Conservation (phyloP, 352 stramenopile species). For the Globisporangium nagaii region DNA sequence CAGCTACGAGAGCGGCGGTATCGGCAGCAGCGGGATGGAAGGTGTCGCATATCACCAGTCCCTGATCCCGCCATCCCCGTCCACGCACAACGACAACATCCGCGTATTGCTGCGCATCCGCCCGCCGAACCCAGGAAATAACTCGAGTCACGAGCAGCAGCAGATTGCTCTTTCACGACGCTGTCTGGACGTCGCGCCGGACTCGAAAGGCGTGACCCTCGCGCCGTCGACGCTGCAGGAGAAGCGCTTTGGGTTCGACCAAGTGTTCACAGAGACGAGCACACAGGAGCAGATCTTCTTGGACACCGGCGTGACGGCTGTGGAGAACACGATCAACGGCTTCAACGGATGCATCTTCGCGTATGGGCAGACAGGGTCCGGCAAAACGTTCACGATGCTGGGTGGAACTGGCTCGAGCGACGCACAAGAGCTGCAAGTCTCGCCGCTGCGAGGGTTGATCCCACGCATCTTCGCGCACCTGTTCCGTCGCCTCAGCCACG, state of each 20-base stretch:
- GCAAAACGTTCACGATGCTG: slow-evolving; percentile 89
- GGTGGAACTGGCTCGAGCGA: slow-evolving; percentile 29
- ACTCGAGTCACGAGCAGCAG: slow-evolving; percentile 15
- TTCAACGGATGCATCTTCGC: slow-evolving; percentile 90
- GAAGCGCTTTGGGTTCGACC: slow-evolving; percentile 84
- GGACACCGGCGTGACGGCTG: slow-evolving; percentile 58
- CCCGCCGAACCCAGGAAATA: slow-evolving; percentile 19
- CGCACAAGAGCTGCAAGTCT: slow-evolving; percentile 37
- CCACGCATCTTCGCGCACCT: slow-evolving; percentile 82
- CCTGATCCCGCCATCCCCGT: slow-evolving; percentile 4
- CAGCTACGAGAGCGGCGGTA: not conserved
- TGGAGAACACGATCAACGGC: slow-evolving; percentile 78
- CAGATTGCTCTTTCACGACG: slow-evolving; percentile 15
- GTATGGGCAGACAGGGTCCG: slow-evolving; percentile 85
- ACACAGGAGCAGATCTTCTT: slow-evolving; percentile 81
- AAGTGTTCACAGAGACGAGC: slow-evolving; percentile 62
- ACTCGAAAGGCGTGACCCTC: slow-evolving; percentile 58
- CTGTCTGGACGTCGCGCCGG: slow-evolving; percentile 52
- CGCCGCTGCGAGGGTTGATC: slow-evolving; percentile 63
- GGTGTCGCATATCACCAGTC: slow-evolving; percentile 15
- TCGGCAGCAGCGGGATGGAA: slow-evolving; percentile 12
- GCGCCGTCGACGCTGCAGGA: slow-evolving; percentile 54
- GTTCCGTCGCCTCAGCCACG: slow-evolving; percentile 49
- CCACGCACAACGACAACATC: slow-evolving; percentile 49
- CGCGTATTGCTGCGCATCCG: slow-evolving; percentile 68